These are phyloP conservation scores for Chlorella sp. DNA, from an alignment of 139 green algal species.

Conservation along the genomic window DNA sequence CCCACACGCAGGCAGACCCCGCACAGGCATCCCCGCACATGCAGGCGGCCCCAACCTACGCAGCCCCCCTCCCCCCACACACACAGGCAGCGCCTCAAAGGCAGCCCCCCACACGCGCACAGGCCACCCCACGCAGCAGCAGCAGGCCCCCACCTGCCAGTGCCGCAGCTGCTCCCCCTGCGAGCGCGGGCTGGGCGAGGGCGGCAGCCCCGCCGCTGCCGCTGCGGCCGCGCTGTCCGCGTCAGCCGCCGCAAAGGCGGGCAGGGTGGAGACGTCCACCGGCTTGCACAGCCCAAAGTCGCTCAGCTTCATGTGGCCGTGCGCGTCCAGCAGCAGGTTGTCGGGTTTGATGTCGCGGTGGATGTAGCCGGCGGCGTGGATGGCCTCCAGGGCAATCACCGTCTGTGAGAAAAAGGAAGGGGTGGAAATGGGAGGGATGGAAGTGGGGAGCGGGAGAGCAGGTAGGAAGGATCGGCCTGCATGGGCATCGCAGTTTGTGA, in stretches of 20 bases:
- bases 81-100: too few relatives aligned
- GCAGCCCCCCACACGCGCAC: background rate
- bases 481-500: too few relatives aligned
- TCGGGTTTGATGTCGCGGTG: conserved; percentile 99
- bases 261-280: conserved; percentile 75
- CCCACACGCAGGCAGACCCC: too few relatives aligned
- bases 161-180: conserved; percentile 64
- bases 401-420: conserved; percentile 13
- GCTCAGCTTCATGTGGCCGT: conserved; percentile 95
- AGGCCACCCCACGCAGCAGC: background rate
- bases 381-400: conserved; percentile 88
- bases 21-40: too few relatives aligned
- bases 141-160: conserved; percentile 58
- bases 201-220: background rate
- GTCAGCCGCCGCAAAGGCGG: conserved; percentile 46
- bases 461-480: too few relatives aligned
- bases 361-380: conserved; percentile 94
- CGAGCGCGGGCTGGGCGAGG: conserved; percentile 28
- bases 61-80: too few relatives aligned
- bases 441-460: background rate
- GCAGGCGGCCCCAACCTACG: too few relatives aligned
- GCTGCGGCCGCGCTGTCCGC: background rate
- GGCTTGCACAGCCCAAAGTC: conserved; percentile 99
- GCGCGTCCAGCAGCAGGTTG: conserved; percentile 92
- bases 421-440: background rate